Evolutionary conservation across 495 filamentous ascomycete species (phyloP).

Genomic region (Hypomontagnella monticulosa): DNA sequence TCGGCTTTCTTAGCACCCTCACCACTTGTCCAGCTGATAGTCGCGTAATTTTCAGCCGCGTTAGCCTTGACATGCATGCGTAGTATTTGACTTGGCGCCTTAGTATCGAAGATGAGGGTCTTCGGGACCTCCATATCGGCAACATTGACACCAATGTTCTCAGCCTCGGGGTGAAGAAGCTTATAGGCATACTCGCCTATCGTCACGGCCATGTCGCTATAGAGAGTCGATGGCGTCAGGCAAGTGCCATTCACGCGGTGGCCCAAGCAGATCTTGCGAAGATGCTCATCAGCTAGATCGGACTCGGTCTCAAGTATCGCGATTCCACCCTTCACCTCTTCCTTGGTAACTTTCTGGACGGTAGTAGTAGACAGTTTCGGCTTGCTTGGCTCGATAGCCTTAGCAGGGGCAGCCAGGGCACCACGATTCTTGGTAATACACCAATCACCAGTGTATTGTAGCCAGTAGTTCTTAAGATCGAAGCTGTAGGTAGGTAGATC

Average conservation of each 20-base stretch:
- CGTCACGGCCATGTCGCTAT: conserved; percentile 82
- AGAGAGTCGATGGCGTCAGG: conserved; percentile 67
- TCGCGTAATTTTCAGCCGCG: conserved; percentile 49
- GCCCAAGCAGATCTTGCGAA: conserved; percentile 71
- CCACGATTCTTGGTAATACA: conserved; percentile 76
- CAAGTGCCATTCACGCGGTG: conserved; percentile 74
- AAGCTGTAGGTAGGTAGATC: conserved; percentile 79
- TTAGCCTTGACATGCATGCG: conserved; percentile 55
- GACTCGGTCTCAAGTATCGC: conserved; percentile 71
- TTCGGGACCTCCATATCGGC: conserved; percentile 74
- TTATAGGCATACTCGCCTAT: conserved; percentile 74
- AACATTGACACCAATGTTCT: conserved; percentile 67
- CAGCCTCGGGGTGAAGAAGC: conserved; percentile 61
- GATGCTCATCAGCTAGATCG: conserved; percentile 68
- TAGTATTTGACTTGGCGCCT: conserved; percentile 61
- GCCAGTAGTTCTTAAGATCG: conserved; percentile 86
- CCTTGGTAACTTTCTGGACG: conserved; percentile 64
- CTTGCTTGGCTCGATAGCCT: conserved; percentile 60
- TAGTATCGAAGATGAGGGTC: conserved; percentile 69
- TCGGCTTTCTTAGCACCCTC: conserved; percentile 55
- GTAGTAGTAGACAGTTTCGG: conserved; percentile 60
- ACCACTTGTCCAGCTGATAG: conserved; percentile 53
- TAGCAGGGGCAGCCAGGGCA: conserved; percentile 58
- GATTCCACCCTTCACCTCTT: conserved; percentile 62
- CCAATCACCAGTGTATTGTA: conserved; percentile 75